Evolutionary conservation across 2,329 filamentous ascomycete genomes (phyloP).

Genomic region (Epichloe sp.): DNA sequence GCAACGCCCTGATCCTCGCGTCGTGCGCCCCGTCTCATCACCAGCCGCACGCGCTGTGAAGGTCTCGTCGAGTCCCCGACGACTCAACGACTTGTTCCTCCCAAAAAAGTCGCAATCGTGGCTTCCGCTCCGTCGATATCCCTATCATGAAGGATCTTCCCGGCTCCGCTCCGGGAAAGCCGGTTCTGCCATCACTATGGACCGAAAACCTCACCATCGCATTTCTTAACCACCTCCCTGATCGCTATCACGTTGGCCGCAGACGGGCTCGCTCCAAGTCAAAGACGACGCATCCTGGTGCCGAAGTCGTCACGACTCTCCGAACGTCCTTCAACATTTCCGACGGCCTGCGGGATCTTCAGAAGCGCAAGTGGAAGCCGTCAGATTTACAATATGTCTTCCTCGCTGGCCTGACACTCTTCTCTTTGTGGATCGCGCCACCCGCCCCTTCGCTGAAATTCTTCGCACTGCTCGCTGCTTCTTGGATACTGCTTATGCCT

Average conservation of each 20-base stretch:
- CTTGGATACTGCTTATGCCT: constrained; percentile 63
- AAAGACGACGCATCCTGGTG: constrained; percentile 18
- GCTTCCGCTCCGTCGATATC: constrained; percentile 4
- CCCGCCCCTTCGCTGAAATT: constrained; percentile 70
- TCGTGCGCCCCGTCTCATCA: constrained; percentile 1
- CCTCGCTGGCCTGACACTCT: constrained; percentile 60
- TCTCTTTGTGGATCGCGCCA: constrained; percentile 73
- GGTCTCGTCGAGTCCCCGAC: constrained; percentile 7
- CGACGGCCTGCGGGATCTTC: constrained; percentile 64
- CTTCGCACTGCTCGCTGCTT: constrained; percentile 51
- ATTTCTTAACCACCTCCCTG: constrained; percentile 28
- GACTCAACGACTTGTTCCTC: background rate
- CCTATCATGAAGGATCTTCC: constrained; percentile 26
- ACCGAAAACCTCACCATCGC: constrained; percentile 28
- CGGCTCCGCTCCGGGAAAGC: constrained; percentile 25
- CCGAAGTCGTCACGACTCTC: constrained; percentile 56
- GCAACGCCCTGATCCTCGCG: background rate
- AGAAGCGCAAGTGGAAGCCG: constrained; percentile 64
- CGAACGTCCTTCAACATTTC: constrained; percentile 72
- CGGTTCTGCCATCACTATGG: constrained; percentile 26
- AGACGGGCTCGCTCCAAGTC: constrained; percentile 27
- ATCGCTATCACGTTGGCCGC: constrained; percentile 26
- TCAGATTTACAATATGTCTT: constrained; percentile 80
- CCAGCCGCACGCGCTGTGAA: constrained; percentile 3
- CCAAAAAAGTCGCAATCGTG: constrained; percentile 5